phyloP scores from a whole-genome alignment of 805 yeast genomes.

The Saccharomycopsis fermentans region DNA sequence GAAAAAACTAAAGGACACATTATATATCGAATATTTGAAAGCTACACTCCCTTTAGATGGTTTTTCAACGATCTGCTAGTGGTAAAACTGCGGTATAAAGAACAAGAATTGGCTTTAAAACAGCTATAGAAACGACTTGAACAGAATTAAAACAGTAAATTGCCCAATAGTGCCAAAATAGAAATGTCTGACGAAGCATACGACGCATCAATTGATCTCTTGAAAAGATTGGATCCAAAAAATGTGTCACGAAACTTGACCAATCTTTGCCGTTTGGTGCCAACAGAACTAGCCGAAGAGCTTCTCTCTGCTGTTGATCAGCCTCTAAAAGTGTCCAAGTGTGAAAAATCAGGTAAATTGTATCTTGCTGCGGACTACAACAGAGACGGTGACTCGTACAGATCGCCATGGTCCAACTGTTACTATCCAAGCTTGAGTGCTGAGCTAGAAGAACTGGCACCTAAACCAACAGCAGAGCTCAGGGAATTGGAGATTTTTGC shows the following conservation, averaged over 20 bases:
- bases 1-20: too few relatives aligned
- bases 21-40: too few relatives aligned
- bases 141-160: too few relatives aligned
- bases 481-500: slow-evolving; percentile 71
- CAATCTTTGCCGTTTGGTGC: slow-evolving; percentile 38
- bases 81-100: too few relatives aligned
- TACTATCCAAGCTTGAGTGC: slow-evolving; percentile 45
- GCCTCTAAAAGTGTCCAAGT: slow-evolving; percentile 46
- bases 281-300: slow-evolving; percentile 75
- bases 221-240: slow-evolving; percentile 67
- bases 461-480: slow-evolving; percentile 57
- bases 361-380: slow-evolving; percentile 88
- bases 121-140: too few relatives aligned
- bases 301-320: slow-evolving; percentile 78
- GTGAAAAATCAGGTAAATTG: slow-evolving; percentile 48
- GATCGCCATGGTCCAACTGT: slow-evolving; percentile 84
- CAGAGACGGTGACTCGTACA: slow-evolving; percentile 84
- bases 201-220: slow-evolving; percentile 71
- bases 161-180: too few relatives aligned
- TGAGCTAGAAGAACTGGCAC: slow-evolving; percentile 56
- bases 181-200: slow-evolving; percentile 37
- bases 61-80: too few relatives aligned
- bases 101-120: too few relatives aligned
- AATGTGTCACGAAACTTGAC: slow-evolving; percentile 38
- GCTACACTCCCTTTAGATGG: too few relatives aligned